phyloP scores from a whole-genome alignment of 176 grass and related monocot species.

The Bromus sterilis region DNA sequence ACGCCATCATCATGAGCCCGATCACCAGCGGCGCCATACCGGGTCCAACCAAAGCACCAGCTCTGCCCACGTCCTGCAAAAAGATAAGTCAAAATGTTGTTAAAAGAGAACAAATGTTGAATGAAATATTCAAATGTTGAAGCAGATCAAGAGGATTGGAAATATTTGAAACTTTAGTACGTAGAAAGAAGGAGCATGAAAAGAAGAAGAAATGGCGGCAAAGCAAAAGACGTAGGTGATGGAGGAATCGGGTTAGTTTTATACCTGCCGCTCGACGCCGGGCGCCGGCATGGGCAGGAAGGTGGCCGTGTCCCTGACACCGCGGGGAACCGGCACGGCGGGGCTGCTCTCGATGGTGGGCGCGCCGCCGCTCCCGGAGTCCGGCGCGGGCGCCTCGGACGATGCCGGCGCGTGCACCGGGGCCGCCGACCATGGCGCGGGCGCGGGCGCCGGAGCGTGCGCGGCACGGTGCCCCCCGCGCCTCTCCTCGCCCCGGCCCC shows the following conservation, averaged over 20 bases:
- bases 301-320: conserved; percentile 73
- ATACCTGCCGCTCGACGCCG: conserved; percentile 51
- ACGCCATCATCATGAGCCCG: conserved; percentile 12
- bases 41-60: not conserved
- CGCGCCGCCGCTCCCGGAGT: conserved; percentile 17
- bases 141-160: not conserved
- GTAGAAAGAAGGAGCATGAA: not conserved
- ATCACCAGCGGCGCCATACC: not conserved
- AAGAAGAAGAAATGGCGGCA: not conserved
- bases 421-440: not conserved
- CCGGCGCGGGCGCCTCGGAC: conserved; percentile 24
- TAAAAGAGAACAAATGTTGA: not conserved
- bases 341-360: conserved; percentile 79
- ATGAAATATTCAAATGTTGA: not conserved
- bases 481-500: conserved; percentile 3
- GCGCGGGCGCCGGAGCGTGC: not conserved
- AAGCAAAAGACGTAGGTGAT: not conserved
- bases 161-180: too few species aligned
- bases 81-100: not conserved
- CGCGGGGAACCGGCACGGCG: conserved; percentile 69
- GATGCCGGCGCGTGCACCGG: not conserved
- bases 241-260: too few species aligned
- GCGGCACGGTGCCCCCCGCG: not conserved
- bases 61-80: conserved; percentile 17
- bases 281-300: conserved; percentile 67